Evolutionary conservation across 768 basidiomycete species (phyloP), one percentile per base, ranked within the genome.

Genomic region (Boletus tomentosulus): DNA sequence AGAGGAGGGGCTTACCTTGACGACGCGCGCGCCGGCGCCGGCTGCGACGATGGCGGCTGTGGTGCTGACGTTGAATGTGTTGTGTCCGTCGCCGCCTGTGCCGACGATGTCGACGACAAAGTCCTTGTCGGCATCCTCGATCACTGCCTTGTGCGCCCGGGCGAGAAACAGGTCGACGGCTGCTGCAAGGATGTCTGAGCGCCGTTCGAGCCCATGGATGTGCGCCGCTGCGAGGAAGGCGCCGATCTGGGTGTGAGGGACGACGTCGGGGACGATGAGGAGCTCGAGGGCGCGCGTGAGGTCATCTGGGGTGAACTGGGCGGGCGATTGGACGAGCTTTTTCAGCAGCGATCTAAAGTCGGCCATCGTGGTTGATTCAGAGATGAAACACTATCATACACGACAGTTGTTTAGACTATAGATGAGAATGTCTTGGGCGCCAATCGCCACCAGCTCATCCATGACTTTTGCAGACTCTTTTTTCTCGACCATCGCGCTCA

Each of bases 51-150:
- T 81, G 1, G 82, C 95, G 3, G 96, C 95, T 2, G 92, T 87
- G 1, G 96, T 98, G 66, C 92, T 95, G 49, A 98, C 95, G 67
- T 98, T 98, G 80, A 94, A 98, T 0, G 95, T 86, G 64, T 98
- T 90, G 70, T 94, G 84, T 0, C 94, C 94, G 71, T 98, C 97
- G 7, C 97, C 96, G 11, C 96, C 68, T 0, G 69, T 71, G 3
- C 69, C 69, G 37, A 72, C 69, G 46, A 71, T 68, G 54, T 71
- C 69, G 6, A 81, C 87, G 13, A 90, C 80, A 51, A 90, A 91
- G 67, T 95, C 91, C 6, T 75, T 69, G 41, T 85, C 79, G 2
- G 67, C 68, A 30, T 80, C 78, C 50, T 84, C 76, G 35, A 91
- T 78, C 2, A 72, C 73, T 2, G 85, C 85, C 39, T 78, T 78